Conservation (phyloP, 1,284 basidiomycete species). For the Pseudozyma sp. region DNA sequence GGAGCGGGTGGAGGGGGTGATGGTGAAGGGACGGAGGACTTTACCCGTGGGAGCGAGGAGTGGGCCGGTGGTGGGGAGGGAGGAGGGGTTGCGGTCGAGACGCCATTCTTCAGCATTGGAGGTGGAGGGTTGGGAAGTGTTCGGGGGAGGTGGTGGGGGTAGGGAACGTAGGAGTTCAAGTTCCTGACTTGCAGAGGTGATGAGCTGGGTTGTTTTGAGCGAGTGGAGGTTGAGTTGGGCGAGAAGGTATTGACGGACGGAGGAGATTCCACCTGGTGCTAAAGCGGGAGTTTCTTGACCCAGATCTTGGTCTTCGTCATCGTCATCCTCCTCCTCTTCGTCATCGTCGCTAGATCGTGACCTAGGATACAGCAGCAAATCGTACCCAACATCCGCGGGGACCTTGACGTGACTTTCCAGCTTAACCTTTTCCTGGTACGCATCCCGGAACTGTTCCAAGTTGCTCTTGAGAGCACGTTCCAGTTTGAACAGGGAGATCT, state of each 20-base stretch:
- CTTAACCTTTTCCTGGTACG: constrained; percentile 20
- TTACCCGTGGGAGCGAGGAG: constrained; percentile 57
- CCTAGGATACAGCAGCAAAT: constrained; percentile 38
- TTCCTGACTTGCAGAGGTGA: constrained; percentile 56
- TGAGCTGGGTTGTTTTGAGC: constrained; percentile 20
- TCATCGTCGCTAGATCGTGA: constrained; percentile 10
- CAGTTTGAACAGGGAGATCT: constrained; percentile 59
- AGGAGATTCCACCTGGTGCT: constrained; percentile 26
- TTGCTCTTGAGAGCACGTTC: constrained; percentile 51
- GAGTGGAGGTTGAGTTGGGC: constrained; percentile 59
- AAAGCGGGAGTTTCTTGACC: constrained; percentile 8
- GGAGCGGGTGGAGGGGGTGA: constrained; percentile 68
- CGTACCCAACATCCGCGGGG: constrained; percentile 44
- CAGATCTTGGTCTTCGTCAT: constrained; percentile 50
- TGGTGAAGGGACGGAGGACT: constrained; percentile 64
- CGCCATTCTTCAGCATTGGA: constrained; percentile 47
- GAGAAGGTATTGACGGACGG: constrained; percentile 57
- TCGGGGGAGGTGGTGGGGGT: constrained; percentile 38
- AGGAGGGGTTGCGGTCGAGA: constrained; percentile 37
- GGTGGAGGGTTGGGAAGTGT: background rate
- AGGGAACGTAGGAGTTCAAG: constrained; percentile 53
- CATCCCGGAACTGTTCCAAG: constrained; percentile 50
- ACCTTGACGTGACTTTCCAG: background rate
- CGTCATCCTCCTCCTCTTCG: constrained; percentile 37
- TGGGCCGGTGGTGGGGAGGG: constrained; percentile 38